Evolutionary conservation across 768 basidiomycete species (phyloP), one percentile per base, ranked within the genome.

Genomic region (Panaeolus cyanescens): DNA sequence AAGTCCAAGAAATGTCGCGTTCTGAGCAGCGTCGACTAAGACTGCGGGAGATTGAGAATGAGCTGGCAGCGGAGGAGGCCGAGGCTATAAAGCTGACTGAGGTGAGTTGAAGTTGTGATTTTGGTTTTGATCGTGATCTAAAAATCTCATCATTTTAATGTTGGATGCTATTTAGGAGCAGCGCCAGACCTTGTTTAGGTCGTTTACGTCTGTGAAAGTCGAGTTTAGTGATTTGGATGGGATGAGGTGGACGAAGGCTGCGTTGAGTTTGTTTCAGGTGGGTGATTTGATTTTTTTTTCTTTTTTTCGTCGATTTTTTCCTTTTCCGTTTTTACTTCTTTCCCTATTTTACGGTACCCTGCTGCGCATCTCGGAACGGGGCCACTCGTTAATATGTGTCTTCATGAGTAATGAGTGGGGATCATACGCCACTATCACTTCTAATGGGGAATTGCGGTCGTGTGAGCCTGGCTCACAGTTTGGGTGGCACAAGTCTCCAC

Each of bases 221-320:
- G 86, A 88, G 63, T 88, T 87, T 66, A 76, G 78, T 59, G 86
- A 88, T 69, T 77, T 88, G 15, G 86, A 88, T 58, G 86, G 86
- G 0, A 71, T 85, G 33, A 77, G 79, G 34, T 85, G 85, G 85
- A 70, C 79, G 17, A 74, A 73, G 45, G 71, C 74, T 30, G 73
- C 75, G 4, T 73, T 76, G 7, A 71, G 71, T 4, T 65, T 58
- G 58, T 70, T 65, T 20, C 73, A 73, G 65, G 75, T 72, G 59
- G 7, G 58, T 42, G 54, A 59, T 34, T n/a, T 32, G 20, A 28
- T 12, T 36, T 10, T 19, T 57, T 20, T 20, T 57, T 40, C 19
- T 20, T 4, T 19, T 42, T 22, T 42, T 40, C 8, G 25, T 17
- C 39, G 4, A 19, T n/a, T 13, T 34, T 34, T 13, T 13, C 7